Base-by-base conservation (phyloP, 2,329 filamentous ascomycete species). In the Periconia macrospinosa region DNA sequence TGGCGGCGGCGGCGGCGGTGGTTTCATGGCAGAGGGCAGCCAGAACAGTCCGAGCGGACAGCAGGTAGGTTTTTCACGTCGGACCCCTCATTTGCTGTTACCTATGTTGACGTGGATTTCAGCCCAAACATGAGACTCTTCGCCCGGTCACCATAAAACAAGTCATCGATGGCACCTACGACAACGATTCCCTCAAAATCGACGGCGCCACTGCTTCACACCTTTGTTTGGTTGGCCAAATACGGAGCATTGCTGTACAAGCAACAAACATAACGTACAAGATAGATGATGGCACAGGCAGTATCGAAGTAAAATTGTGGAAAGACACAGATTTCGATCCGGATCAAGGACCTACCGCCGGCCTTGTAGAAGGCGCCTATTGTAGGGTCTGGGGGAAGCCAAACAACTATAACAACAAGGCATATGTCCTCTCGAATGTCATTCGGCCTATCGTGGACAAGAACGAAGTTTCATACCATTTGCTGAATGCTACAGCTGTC, bases 71-170 rank as follows among this genome's bases (percentile, higher is more conserved):
- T 20, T 37, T 10, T 14, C 11, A 14, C 5, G 5, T n/a, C 5
- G 8, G 7, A 13, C 11, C 5, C 15, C 10, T 43, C n/a, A 19
- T 11, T 17, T 50, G 18, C 14, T 19, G 42, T 42, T 13, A 45
- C 35, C 33, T 13, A 37, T n/a, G 11, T n/a, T 37, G 15, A 37
- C 15, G 33, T 6, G 11, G 3, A 14, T n/a, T 30, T 9, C 40
- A 86, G 81, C 78, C 79, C 55, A 89, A 89, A 63, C 90, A 95
- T 75, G 91, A 97, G 67, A 92, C 91, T 18, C 83, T 99, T 49
- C 89, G 94, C 43, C 92, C 94, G 1, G 90, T 97, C 45, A 99
- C 94, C 11, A 91, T 97, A 77, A 97, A 97, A 76, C 94, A 99
- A 77, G 84, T 97, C 53, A 80, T 92, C 69, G 91, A 95, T 59